These are phyloP conservation scores for Triadica sebifera DNA, from an alignment of 345 rosid species.

Conservation along the genomic window DNA sequence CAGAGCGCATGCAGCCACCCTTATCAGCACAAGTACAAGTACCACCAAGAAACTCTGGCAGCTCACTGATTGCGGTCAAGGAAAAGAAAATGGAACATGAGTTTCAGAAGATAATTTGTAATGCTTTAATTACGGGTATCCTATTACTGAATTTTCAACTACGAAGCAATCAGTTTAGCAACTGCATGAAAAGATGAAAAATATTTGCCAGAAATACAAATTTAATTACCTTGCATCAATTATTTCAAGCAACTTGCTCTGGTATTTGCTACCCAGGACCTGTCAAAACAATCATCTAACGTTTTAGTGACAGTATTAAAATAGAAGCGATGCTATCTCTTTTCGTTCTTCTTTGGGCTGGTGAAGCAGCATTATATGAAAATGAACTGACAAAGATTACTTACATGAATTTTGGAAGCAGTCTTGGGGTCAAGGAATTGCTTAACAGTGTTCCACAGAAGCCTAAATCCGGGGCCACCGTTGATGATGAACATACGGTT, in stretches of 20 bases:
- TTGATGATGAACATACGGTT: conserved; percentile 95
- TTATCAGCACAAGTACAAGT: conserved; percentile 74
- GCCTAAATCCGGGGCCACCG: conserved; percentile 90
- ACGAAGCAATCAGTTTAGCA: no score
- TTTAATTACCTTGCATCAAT: conserved; percentile 56
- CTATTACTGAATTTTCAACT: neutral
- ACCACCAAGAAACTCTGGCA: conserved; percentile 91
- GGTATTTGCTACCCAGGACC: conserved; percentile 91
- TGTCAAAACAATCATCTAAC: conserved; percentile 25
- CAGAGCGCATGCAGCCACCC: conserved; percentile 94
- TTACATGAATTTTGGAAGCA: conserved; percentile 79
- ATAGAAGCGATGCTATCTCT: neutral
- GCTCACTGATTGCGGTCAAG: conserved; percentile 49
- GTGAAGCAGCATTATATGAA: neutral
- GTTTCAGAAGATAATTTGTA: neutral
- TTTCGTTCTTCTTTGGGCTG: no score
- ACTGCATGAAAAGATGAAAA: neutral
- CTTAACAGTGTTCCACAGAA: conserved; percentile 80
- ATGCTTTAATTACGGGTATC: neutral
- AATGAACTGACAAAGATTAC: neutral
- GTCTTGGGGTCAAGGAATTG: conserved; percentile 87
- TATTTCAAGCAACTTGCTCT: conserved; percentile 86
- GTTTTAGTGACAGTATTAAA: conserved; percentile 18
- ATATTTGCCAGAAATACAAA: neutral
- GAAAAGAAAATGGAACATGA: neutral